Evolutionary conservation across 805 yeast species (phyloP).

Genomic region (Nakazawaea ambrosiae): DNA sequence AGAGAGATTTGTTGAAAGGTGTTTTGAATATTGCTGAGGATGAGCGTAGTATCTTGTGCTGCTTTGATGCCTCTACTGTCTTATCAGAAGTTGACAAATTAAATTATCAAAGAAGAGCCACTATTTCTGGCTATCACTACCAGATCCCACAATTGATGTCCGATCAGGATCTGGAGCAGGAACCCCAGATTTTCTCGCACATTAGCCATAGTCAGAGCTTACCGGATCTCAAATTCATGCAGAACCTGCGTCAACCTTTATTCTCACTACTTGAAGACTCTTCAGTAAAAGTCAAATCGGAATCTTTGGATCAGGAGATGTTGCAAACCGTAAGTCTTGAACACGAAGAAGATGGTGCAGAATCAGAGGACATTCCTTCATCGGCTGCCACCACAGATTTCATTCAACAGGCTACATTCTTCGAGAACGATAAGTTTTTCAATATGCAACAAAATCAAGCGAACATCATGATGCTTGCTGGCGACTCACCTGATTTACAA

Average conservation of each 20-base stretch:
- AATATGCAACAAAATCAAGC: no score
- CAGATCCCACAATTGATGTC: neutral
- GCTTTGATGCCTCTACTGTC: slow-evolving; percentile 12
- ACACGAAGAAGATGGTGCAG: neutral
- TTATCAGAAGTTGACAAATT: slow-evolving; percentile 11
- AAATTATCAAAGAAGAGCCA: neutral
- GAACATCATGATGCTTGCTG: no score
- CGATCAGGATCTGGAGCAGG: neutral
- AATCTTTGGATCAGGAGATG: neutral
- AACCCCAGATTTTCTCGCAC: neutral
- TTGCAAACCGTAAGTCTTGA: neutral
- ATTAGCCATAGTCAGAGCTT: neutral
- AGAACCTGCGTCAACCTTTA: neutral
- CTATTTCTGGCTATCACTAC: neutral
- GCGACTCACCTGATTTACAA: no score
- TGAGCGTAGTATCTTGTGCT: slow-evolving; percentile 9
- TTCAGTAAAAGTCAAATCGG: neutral
- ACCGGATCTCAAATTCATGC: neutral
- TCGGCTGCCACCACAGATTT: neutral
- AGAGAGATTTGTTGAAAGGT: slow-evolving; percentile 44
- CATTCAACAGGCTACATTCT: neutral
- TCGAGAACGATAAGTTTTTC: neutral
- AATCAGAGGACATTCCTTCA: neutral
- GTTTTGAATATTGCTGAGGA: slow-evolving; percentile 29
- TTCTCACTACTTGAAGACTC: neutral